Conservation (phyloP, 495 filamentous ascomycete genomes). For the Lentithecium fluviatile region DNA sequence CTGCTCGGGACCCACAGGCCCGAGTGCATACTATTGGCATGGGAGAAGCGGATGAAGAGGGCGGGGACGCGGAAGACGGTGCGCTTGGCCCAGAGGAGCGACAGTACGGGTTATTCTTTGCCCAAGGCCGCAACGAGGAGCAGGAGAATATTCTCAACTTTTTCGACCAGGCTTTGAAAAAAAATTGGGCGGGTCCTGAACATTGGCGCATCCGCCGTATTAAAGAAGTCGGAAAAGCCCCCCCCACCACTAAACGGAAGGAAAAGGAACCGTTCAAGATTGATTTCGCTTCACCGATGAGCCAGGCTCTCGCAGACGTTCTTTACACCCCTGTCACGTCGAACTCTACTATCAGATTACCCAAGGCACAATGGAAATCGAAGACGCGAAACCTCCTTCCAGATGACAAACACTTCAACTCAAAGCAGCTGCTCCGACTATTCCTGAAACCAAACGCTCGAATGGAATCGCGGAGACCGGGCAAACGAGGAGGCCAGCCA, state of each 20-base stretch:
- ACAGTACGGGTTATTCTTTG: conserved; percentile 70
- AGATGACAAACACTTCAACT: conserved; percentile 98
- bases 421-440: conserved; percentile 77
- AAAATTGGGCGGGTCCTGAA: conserved; percentile 98
- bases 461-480: conserved; percentile 58
- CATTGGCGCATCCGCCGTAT: conserved; percentile 97
- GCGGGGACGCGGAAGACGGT: conserved; percentile 47
- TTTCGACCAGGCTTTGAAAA: conserved; percentile 90
- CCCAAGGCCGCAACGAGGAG: conserved; percentile 57
- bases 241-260: conserved; percentile 63
- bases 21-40: conserved; percentile 50
- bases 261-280: conserved; percentile 97
- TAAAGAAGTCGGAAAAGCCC: conserved; percentile 71
- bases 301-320: conserved; percentile 66
- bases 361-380: conserved; percentile 92
- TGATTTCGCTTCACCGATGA: conserved; percentile 75
- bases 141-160: conserved; percentile 95
- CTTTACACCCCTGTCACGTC: conserved; percentile 80
- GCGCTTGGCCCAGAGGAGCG: conserved; percentile 59
- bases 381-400: conserved; percentile 90
- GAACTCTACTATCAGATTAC: conserved; percentile 76
- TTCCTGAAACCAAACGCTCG: conserved; percentile 94
- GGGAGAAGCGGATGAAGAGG: conserved; percentile 54
- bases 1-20: conserved; percentile 62
- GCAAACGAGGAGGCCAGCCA: conserved; percentile 35